Percentiles rank a stretch among this genome's conserved stretches.
phyloP scores from a whole-genome alignment of 768 basidiomycete species.

The Agaricus subrufescens region DNA sequence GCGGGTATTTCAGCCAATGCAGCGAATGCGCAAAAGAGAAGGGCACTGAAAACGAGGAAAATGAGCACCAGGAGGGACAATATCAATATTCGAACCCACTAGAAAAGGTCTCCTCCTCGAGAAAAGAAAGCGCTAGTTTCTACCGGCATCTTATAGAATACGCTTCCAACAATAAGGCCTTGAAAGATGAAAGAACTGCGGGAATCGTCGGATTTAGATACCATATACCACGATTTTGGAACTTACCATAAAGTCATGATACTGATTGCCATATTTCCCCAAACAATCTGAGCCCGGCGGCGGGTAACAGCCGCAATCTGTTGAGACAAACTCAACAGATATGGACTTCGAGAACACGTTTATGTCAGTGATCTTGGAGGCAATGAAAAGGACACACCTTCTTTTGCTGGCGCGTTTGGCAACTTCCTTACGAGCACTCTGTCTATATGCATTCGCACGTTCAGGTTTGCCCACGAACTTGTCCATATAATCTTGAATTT shows the following conservation, averaged over 20 bases:
- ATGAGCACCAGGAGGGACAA: neutral
- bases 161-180: constrained; percentile 51
- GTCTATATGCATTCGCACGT: constrained; percentile 35
- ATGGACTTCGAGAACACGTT: constrained; percentile 27
- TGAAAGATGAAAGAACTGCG: constrained; percentile 49
- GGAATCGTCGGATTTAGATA: neutral
- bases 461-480: constrained; percentile 42
- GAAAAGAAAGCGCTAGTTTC: constrained; percentile 63
- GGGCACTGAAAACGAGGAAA: constrained; percentile 29
- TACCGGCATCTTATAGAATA: constrained; percentile 55
- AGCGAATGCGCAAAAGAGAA: constrained; percentile 55
- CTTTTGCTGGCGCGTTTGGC: constrained; percentile 36
- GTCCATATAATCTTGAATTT: constrained; percentile 39
- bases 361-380: neutral
- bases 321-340: constrained; percentile 39
- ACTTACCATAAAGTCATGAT: constrained; percentile 29
- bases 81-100: constrained; percentile 28
- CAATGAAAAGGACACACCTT: constrained; percentile 19
- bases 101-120: constrained; percentile 77
- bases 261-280: constrained; percentile 33
- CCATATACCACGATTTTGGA: neutral
- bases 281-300: constrained; percentile 39
- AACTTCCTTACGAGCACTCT: constrained; percentile 47
- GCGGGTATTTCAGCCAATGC: constrained; percentile 64
- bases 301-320: constrained; percentile 42